phyloP scores from a whole-genome alignment of 2,329 filamentous ascomycete species.

The Sporothrix brunneoviolacea region DNA sequence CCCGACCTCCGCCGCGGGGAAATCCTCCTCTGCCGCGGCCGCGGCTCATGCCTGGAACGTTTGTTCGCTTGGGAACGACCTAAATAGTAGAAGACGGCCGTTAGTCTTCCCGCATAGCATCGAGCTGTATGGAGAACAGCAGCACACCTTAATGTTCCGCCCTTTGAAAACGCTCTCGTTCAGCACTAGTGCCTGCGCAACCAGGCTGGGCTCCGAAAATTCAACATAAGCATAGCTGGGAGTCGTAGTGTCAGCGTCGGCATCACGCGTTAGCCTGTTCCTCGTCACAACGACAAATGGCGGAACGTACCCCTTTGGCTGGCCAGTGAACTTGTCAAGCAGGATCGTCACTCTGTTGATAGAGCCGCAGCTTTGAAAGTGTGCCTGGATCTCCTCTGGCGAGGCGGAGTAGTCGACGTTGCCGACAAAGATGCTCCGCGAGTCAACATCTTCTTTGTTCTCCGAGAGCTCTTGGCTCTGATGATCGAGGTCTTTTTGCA shows the following conservation, averaged over 20 bases:
- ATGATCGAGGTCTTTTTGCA: slow-evolving; percentile 80
- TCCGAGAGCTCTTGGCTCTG: slow-evolving; percentile 77
- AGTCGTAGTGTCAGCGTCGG: slow-evolving; percentile 9
- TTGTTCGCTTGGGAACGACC: slow-evolving; percentile 89
- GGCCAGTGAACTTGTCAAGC: slow-evolving; percentile 95
- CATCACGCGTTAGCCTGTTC: too few relatives aligned
- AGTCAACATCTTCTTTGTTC: slow-evolving; percentile 92
- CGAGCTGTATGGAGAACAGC: too few relatives aligned
- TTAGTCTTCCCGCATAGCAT: background rate
- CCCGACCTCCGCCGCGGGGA: slow-evolving; percentile 45
- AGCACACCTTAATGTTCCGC: slow-evolving; percentile 71
- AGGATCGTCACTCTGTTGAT: slow-evolving; percentile 98
- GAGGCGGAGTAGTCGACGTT: slow-evolving; percentile 98
- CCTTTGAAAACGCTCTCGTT: slow-evolving; percentile 96
- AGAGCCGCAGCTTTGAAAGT: slow-evolving; percentile 93
- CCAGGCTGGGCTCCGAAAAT: slow-evolving; percentile 88
- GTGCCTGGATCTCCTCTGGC: slow-evolving; percentile 95
- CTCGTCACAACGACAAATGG: background rate
- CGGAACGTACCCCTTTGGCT: slow-evolving; percentile 84
- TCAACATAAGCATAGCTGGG: slow-evolving; percentile 95
- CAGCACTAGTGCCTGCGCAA: slow-evolving; percentile 86
- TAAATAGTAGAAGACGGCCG: background rate
- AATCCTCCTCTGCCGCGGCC: slow-evolving; percentile 54
- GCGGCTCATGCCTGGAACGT: slow-evolving; percentile 87
- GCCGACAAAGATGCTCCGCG: slow-evolving; percentile 93